Percentiles rank a stretch among this genome's conserved stretches.
Evolutionary conservation across 305 asterid species (phyloP).

Genomic region (Fraxinus xanthoxyloides): DNA sequence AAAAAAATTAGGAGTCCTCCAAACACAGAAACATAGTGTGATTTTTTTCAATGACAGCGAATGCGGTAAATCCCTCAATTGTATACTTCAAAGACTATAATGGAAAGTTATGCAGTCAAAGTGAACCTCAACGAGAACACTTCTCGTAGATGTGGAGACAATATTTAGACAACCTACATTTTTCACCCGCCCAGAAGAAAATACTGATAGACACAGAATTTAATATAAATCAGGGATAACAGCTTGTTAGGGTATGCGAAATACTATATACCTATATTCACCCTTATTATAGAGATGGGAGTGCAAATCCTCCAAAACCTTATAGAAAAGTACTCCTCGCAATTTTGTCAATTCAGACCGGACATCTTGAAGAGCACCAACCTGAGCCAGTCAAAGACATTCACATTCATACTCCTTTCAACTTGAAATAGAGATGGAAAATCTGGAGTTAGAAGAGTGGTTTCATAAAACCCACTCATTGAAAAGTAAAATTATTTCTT

Average conservation of each 20-base stretch:
- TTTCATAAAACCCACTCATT: background rate
- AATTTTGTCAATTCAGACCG: conserved; percentile 94
- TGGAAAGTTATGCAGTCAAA: background rate
- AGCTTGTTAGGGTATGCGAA: conserved; percentile 19
- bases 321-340: conserved; percentile 87
- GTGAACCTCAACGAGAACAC: conserved; percentile 6
- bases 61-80: conserved; percentile 9
- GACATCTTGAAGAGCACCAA: conserved; percentile 99
- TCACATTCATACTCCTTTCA: conserved; percentile 25
- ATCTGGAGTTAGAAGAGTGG: conserved; percentile 8
- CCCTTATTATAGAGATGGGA: conserved; percentile 98
- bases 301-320: conserved; percentile 95
- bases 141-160: conserved; percentile 14
- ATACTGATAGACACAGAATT: conserved; percentile 25
- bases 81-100: conserved; percentile 15
- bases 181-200: background rate
- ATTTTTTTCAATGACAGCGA: conserved; percentile 12
- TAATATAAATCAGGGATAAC: background rate
- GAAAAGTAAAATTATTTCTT: background rate
- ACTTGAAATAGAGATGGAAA: conserved; percentile 24
- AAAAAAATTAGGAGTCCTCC: background rate
- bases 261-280: conserved; percentile 63
- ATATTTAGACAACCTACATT: conserved; percentile 16
- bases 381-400: conserved; percentile 52
- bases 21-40: conserved; percentile 11